These are phyloP conservation scores for Vaccinium corymbosum DNA, from an alignment of 148 eudicot genomes.

Conservation along the genomic window DNA sequence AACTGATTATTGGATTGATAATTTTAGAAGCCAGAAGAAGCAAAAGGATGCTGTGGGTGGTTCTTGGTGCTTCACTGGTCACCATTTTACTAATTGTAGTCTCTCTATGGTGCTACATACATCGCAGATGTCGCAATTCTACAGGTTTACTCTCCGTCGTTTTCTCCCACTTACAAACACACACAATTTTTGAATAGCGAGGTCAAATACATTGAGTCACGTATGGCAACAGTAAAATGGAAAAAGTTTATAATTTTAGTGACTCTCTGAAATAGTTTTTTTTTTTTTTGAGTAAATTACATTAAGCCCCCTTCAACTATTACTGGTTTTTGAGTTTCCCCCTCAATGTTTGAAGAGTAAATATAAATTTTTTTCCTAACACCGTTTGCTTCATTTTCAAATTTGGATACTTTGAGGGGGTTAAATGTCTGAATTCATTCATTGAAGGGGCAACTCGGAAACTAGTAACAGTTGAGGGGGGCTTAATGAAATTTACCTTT, in stretches of 20 bases:
- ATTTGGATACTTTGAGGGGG: too few species aligned
- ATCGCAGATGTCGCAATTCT: not conserved
- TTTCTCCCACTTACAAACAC: not conserved
- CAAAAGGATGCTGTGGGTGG: not conserved
- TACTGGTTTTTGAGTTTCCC: too few species aligned
- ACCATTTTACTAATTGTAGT: not conserved
- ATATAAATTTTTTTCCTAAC: too few species aligned
- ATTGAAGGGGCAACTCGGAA: too few species aligned
- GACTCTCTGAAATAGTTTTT: not conserved
- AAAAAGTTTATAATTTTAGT: not conserved
- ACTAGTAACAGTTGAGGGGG: too few species aligned
- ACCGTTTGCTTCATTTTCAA: too few species aligned
- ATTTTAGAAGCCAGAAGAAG: not conserved
- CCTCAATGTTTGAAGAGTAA: too few species aligned
- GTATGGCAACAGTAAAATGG: not conserved
- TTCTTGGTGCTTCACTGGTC: constrained; percentile 1
- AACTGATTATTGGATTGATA: not conserved
- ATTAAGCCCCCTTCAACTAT: too few species aligned
- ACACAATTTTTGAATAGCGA: not conserved
- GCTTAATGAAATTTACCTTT: too few species aligned
- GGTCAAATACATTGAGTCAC: not conserved
- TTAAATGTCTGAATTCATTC: too few species aligned
- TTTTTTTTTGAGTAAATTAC: too few species aligned
- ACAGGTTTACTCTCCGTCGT: not conserved
- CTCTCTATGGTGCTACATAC: constrained; percentile 3